Evolutionary conservation across 2,329 filamentous ascomycete genomes (phyloP).

Genomic region (Aspergillus glaucus): DNA sequence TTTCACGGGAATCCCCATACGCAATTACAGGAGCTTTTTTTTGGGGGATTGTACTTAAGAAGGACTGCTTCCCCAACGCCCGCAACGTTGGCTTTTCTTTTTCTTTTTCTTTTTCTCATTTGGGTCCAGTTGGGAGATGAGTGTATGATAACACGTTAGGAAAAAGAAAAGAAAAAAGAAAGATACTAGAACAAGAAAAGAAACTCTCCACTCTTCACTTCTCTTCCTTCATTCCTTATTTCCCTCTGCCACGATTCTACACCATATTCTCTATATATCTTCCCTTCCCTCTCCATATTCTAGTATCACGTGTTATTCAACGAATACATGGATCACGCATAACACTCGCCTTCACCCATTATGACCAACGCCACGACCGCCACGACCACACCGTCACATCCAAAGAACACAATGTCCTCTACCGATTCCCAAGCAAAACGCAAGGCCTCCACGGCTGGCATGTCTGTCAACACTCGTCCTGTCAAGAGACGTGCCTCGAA

Average conservation of each 20-base stretch:
- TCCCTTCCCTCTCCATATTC: constrained; percentile 1
- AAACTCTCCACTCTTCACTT: constrained; percentile 20
- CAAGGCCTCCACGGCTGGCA: constrained; percentile 51
- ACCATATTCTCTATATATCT: neutral
- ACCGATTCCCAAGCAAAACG: constrained; percentile 44
- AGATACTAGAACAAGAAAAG: constrained; percentile 8
- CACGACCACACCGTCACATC: neutral
- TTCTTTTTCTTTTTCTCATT: neutral
- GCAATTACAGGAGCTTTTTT: neutral
- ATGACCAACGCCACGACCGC: constrained; percentile 9
- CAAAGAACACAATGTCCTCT: neutral
- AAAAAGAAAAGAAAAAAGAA: constrained; percentile 4
- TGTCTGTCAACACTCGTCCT: constrained; percentile 49
- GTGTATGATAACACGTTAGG: neutral
- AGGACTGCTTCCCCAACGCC: neutral
- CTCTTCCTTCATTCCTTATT: neutral
- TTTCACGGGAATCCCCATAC: neutral
- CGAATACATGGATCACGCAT: neutral
- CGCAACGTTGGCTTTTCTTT: neutral
- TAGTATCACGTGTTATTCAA: neutral
- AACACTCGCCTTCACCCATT: neutral
- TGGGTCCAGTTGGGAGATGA: neutral
- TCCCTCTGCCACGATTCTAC: neutral
- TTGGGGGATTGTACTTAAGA: neutral
- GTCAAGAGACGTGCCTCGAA: constrained; percentile 84